Evolutionary conservation across 257 asterid species (phyloP), one percentile per base, ranked within the genome.

Genomic region (Perilla frutescens): DNA sequence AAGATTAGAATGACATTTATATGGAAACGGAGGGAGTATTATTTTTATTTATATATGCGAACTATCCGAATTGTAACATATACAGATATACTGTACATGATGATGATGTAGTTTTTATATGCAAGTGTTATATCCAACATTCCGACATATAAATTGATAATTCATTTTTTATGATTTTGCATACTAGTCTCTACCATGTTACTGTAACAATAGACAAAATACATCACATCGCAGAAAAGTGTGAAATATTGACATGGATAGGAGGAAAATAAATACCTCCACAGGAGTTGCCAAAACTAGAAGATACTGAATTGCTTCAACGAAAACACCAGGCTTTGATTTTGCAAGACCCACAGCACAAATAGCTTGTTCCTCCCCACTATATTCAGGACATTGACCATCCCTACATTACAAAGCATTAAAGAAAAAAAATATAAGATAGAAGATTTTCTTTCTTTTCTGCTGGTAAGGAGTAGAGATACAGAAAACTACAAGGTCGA

Each of bases 221-320:
- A 51, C 11, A 44, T 9, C 60, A 80, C 14, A 72, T 20, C 26
- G 45, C 51, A 61, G 20, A 43, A 59, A 14, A 44, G 63, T 36
- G 37, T 50, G 58, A 68, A 54, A 34, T 47, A 67, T 12, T 15
- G 53, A 13, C n/a, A 77, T 60, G 37, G 51, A 43, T 66, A 65
- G 69, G 49, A 71, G 2, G 6, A 80, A 68, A 34, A 55, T 55
- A 62, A 70, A 15, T 78, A 93, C 98, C 99, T 95, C 99, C 40
- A 82, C 95, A 47, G 99, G 97, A 88, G 99, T 95, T 43, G 99
- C 98, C 88, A 92, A 81, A 75, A 95, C 87, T 79, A 95, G 81
- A 80, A 95, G 91, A 78, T 86, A 82, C 79, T 95, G 97, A 76
- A 95, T 90, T 72, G 99, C 97, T 81, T 95, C 99, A 62, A 95